These are phyloP conservation scores for Erysiphe pulchra DNA, from an alignment of 2,329 filamentous ascomycete species.

Conservation along the genomic window DNA sequence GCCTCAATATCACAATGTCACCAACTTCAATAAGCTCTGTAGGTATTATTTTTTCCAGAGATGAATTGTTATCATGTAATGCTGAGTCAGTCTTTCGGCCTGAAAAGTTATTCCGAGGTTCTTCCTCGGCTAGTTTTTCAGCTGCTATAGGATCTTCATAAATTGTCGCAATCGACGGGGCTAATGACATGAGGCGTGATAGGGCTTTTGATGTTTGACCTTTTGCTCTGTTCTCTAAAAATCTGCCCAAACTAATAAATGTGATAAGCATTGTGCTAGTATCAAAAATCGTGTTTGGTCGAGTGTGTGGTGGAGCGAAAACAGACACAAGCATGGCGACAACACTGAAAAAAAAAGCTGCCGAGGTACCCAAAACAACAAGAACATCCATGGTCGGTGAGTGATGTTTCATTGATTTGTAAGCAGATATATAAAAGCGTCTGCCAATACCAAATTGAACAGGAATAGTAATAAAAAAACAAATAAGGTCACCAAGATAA, in stretches of 20 bases:
- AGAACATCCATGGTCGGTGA: slow-evolving; percentile 96
- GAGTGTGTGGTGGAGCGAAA: slow-evolving; percentile 43
- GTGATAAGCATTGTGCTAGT: slow-evolving; percentile 97
- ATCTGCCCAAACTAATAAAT: slow-evolving; percentile 77
- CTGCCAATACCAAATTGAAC: slow-evolving; percentile 92
- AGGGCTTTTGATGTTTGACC: slow-evolving; percentile 88
- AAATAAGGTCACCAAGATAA: slow-evolving; percentile 70
- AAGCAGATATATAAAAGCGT: slow-evolving; percentile 85
- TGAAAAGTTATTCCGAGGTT: slow-evolving; percentile 24
- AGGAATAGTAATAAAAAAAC: slow-evolving; percentile 62
- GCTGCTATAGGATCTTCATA: slow-evolving; percentile 86
- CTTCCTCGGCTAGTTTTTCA: slow-evolving; percentile 66
- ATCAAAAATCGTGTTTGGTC: slow-evolving; percentile 79
- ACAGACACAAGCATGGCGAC: slow-evolving; percentile 69
- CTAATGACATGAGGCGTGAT: slow-evolving; percentile 80
- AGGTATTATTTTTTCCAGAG: slow-evolving; percentile 67
- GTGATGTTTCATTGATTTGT: slow-evolving; percentile 69
- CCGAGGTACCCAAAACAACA: slow-evolving; percentile 76
- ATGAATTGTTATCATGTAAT: slow-evolving; percentile 27
- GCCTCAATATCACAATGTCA: slow-evolving; percentile 76
- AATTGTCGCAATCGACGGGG: slow-evolving; percentile 90
- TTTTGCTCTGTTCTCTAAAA: slow-evolving; percentile 81
- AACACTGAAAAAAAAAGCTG: slow-evolving; percentile 88
- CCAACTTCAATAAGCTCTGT: slow-evolving; percentile 87
- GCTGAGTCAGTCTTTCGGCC: slow-evolving; percentile 20